A percentile compares a stretch with the other conserved stretches of the same genome.
phyloP scores from a whole-genome alignment of 2,329 filamentous ascomycete genomes.

The Escovopsis weberi region DNA sequence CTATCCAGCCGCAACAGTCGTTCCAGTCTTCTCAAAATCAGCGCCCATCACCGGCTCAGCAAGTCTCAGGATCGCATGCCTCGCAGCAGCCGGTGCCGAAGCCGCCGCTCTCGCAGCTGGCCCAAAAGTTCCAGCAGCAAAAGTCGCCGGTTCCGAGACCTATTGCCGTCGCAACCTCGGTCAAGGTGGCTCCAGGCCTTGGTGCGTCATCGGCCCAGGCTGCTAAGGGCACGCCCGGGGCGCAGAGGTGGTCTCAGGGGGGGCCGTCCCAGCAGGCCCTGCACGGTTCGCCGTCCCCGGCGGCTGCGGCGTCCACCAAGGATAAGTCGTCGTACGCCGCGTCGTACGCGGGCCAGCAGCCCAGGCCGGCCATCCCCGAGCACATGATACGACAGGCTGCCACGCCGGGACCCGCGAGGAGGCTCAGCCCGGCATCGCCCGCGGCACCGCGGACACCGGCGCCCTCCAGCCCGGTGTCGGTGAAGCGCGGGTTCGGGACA shows the following conservation, averaged over 20 bases:
- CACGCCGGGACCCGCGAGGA: slow-evolving; percentile 18
- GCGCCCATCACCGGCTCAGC: slow-evolving; percentile 6
- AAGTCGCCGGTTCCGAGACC: slow-evolving; percentile 12
- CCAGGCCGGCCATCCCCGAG: slow-evolving; percentile 24
- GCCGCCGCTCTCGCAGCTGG: slow-evolving; percentile 2
- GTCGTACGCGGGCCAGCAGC: slow-evolving; percentile 18
- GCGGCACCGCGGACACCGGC: slow-evolving; percentile 21
- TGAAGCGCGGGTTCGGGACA: slow-evolving; percentile 32
- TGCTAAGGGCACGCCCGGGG: slow-evolving; percentile 1
- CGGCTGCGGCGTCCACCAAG: slow-evolving; percentile 12
- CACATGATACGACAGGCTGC: slow-evolving; percentile 26
- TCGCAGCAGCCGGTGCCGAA: slow-evolving; percentile 1
- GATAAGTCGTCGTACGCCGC: slow-evolving; percentile 14
- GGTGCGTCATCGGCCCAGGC: slow-evolving; percentile 11
- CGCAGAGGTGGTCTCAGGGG: slow-evolving; percentile 20
- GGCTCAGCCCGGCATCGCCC: slow-evolving; percentile 16
- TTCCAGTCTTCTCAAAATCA: slow-evolving; percentile 7
- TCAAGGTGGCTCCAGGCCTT: slow-evolving; percentile 9
- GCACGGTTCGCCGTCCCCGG: slow-evolving; percentile 12
- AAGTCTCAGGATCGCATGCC: neutral
- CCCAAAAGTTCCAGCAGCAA: slow-evolving; percentile 6
- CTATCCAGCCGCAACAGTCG: slow-evolving; percentile 17
- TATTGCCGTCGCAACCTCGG: slow-evolving; percentile 18
- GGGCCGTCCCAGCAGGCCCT: slow-evolving; percentile 14
- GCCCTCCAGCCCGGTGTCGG: slow-evolving; percentile 13